Base-by-base conservation (phyloP, 768 basidiomycete genomes). In the Naganishia randhawae region DNA sequence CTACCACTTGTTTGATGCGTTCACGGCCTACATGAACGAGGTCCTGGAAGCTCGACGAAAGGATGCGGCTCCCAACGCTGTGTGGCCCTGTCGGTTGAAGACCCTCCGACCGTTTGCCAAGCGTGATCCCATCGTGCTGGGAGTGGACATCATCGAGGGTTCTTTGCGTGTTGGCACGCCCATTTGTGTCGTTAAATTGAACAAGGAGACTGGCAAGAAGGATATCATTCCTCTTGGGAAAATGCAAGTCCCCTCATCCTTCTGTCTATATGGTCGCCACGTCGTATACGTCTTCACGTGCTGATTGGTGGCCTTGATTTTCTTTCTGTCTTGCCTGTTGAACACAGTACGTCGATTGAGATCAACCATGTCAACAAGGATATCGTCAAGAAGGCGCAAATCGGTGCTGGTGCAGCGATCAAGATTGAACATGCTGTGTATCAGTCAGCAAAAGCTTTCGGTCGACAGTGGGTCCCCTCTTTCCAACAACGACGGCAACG, bases 361-460 rank as follows among this genome's bases (percentile, higher is more conserved):
- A 96, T 97, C 78, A 98, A 99, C 77, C 94, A 98, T 83, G 96
- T 95, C 79, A 80, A 87, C 1, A 83, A 83, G 63, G 94, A 97
- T 27, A 88, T 50, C 55, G 85, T 98, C 73, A 98, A 96, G 83
- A 94, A 91, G 81, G 84, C 87, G 1, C 92, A 97, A 79, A 87
- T 91, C n/a, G 95, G 92, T 74, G 94, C 85, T 54, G 95, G 96
- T 76, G 94, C 97, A 16, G 95, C 96, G 0, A 90, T 98, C 73
- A 99, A 98, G 85, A 97, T 98, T 69, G 96, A 98, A 80, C 90
- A 95, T 78, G 94, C 93, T 3, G 89, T 94, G 13, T 93, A 98
- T 80, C 90, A 97, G 81, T 89, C 90, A 29, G 87, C 92, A 32
- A 95, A 93, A 81, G 89, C 92, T 87, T 97, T 90, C 76, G 93